Evolutionary conservation across 2,329 filamentous ascomycete species (phyloP).

Genomic region (Diaporthe aspalathi): DNA sequence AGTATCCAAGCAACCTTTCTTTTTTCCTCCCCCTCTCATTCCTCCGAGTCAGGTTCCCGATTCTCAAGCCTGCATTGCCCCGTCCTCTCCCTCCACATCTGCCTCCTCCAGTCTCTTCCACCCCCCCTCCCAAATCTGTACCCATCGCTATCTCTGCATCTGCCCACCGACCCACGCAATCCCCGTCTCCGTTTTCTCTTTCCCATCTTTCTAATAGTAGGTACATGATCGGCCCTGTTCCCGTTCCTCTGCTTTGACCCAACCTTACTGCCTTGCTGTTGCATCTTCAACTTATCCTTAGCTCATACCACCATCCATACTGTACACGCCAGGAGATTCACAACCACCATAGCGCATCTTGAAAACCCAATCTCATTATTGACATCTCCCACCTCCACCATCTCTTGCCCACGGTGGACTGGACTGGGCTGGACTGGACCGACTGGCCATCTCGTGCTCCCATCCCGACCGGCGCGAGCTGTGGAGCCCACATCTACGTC

Average conservation of each 20-base stretch:
- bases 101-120: background rate
- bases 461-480: slow-evolving; percentile 6
- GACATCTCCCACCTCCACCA: background rate
- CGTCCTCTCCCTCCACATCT: slow-evolving; percentile 2
- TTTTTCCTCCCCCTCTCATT: slow-evolving; percentile 1
- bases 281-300: background rate
- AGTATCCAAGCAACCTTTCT: background rate
- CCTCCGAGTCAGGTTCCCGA: slow-evolving; percentile 23
- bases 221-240: slow-evolving; percentile 10
- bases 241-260: slow-evolving; percentile 7
- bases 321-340: background rate
- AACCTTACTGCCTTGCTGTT: background rate
- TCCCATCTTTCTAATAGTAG: slow-evolving; percentile 22
- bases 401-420: too few relatives aligned
- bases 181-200: slow-evolving; percentile 4
- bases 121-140: background rate
- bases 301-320: background rate
- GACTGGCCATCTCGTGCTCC: background rate
- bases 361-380: background rate
- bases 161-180: slow-evolving; percentile 1
- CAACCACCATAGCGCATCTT: slow-evolving; percentile 7
- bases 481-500: slow-evolving; percentile 19
- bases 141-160: slow-evolving; percentile 3
- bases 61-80: slow-evolving; percentile 22
- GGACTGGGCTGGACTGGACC: too few relatives aligned